Base-by-base conservation (phyloP, 1,139 yeast species). In the Kodamaea plutei region DNA sequence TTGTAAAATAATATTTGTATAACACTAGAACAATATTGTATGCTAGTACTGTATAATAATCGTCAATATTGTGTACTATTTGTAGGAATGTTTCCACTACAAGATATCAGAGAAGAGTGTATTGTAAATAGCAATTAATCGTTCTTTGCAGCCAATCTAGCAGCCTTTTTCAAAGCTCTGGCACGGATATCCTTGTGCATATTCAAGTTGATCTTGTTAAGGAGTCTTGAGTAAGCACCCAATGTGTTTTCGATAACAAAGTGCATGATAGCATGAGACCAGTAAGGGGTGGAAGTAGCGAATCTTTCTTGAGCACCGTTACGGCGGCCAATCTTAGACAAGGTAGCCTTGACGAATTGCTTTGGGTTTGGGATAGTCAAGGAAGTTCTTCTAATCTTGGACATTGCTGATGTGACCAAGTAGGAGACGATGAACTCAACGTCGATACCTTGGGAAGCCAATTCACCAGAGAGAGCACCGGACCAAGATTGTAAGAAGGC, bases 401-500 rank as follows among this genome's bases (percentile, higher is more conserved):
- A 89, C 97, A 91, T 88, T 40, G 95, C 85, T 20, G 95, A 84
- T 4, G 96, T 83, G 29, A 91, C 97, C 50, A 91, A 71, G 59
- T 91, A 91, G n/a, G 96, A 85, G 31, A 89, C 60, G 22, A 85
- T 79, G 29, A 87, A 63, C 58, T 89, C 91, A 36, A 87, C 96
- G 50, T 91, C 98, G 41, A 91, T 72, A 13, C 79, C 75, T 32
- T 74, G 61, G 1, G 75, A 58, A 28, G 69, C 63, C 48, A 91
- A 69, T 58, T 91, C 99, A 14, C 89, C 85, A n/a, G 96, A 82
- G 44, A 91, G 69, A 1, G 96, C 89, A 36, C 73, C 66, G 31
- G 91, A 84, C 98, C 98, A 91, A 35, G 79, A 75, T 62, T 91
- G 97, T 50, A 91, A 69, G 59, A 91, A 91, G 5, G 95, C 89